Evolutionary conservation across 768 basidiomycete genomes (phyloP).

Genomic region (Pisolithus sp.): DNA sequence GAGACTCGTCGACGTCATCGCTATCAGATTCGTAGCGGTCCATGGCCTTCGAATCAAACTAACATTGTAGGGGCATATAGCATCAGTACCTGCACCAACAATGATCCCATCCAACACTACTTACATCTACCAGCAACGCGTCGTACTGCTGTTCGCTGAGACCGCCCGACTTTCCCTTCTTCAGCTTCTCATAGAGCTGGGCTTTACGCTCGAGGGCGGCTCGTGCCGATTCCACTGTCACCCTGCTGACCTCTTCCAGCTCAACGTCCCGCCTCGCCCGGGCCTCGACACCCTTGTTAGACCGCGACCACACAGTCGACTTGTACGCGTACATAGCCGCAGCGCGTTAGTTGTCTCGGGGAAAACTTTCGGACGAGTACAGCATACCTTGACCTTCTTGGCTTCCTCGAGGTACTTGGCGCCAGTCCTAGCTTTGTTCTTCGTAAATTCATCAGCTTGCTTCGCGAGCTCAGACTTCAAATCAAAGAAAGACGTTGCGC

Average conservation of each 20-base stretch:
- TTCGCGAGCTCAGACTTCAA: slow-evolving; percentile 56
- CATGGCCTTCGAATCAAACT: slow-evolving; percentile 62
- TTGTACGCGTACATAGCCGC: slow-evolving; percentile 28
- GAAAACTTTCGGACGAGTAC: too few relatives aligned
- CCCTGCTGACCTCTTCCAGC: slow-evolving; percentile 60
- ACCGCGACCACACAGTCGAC: slow-evolving; percentile 67
- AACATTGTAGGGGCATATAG: not conserved
- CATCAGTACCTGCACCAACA: not conserved
- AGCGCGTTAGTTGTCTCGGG: not conserved
- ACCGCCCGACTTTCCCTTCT: slow-evolving; percentile 73
- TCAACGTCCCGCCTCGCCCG: slow-evolving; percentile 66
- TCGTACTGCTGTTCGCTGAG: slow-evolving; percentile 71
- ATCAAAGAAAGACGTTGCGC: slow-evolving; percentile 73
- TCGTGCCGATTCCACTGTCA: slow-evolving; percentile 66
- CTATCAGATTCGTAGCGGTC: slow-evolving; percentile 61
- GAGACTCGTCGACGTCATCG: slow-evolving; percentile 75
- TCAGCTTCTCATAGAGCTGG: slow-evolving; percentile 71
- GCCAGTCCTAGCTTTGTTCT: slow-evolving; percentile 55
- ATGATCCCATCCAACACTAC: slow-evolving; percentile 19
- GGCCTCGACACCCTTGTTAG: slow-evolving; percentile 65
- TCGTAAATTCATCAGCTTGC: slow-evolving; percentile 53
- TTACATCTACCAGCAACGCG: slow-evolving; percentile 68
- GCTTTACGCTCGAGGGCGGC: slow-evolving; percentile 72
- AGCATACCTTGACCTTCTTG: slow-evolving; percentile 60
- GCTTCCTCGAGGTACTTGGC: slow-evolving; percentile 50